Percentiles rank a stretch among this genome's conserved stretches.
These are phyloP conservation scores for Scutellaria galericulata DNA, from an alignment of 257 asterid species.

Conservation along the genomic window DNA sequence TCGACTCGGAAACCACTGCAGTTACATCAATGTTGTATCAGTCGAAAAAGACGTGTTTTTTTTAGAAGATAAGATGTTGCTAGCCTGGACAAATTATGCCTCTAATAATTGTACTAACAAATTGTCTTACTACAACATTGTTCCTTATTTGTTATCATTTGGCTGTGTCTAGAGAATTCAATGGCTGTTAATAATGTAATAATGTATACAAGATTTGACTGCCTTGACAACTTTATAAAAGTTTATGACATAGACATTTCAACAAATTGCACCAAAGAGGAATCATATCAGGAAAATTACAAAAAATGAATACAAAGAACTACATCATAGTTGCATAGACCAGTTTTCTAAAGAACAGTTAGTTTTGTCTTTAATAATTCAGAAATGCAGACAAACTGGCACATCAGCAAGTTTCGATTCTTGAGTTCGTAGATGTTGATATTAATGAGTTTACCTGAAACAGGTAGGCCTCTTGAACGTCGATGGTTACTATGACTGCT, in stretches of 20 bases:
- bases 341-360: neutral
- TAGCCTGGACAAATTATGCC: neutral
- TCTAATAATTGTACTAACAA: neutral
- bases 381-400: constrained; percentile 2
- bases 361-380: constrained; percentile 14
- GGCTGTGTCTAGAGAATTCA: neutral
- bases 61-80: neutral
- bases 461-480: constrained; percentile 65
- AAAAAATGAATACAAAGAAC: neutral
- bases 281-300: constrained; percentile 15
- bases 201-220: constrained; percentile 31
- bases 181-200: neutral
- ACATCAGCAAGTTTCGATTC: neutral
- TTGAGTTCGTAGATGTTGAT: neutral
- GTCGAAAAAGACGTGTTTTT: neutral
- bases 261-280: constrained; percentile 25
- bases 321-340: constrained; percentile 8
- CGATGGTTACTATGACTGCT: constrained; percentile 67
- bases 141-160: constrained; percentile 3
- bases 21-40: neutral
- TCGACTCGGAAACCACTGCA: constrained; percentile 9
- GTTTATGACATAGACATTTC: constrained; percentile 31
- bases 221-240: constrained; percentile 32
- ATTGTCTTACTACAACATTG: neutral
- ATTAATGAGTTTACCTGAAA: constrained; percentile 22